phyloP scores from a whole-genome alignment of 176 grass and related monocot species.

The Triticum timopheevii region DNA sequence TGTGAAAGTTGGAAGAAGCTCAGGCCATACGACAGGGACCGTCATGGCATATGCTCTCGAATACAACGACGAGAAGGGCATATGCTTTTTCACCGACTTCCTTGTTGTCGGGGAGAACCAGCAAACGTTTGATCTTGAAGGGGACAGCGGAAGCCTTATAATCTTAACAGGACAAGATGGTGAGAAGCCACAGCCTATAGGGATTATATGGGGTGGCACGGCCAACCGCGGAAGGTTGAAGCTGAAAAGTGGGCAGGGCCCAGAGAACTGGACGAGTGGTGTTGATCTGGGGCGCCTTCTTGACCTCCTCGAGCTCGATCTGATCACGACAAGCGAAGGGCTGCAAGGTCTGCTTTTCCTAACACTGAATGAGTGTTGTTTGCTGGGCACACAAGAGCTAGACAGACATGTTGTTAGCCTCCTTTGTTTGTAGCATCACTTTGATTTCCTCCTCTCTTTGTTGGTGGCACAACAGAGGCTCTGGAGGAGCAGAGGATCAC shows the following conservation, averaged over 20 bases:
- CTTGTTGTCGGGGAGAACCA: conserved; percentile 97
- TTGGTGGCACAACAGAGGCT: conserved; percentile 48
- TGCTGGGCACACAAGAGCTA: not conserved
- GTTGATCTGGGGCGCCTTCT: conserved; percentile 93
- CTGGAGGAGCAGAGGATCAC: conserved; percentile 72
- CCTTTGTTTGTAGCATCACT: conserved; percentile 13
- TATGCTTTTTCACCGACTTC: conserved; percentile 98
- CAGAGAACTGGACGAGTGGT: conserved; percentile 99
- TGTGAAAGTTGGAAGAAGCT: conserved; percentile 96
- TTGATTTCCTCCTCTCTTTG: conserved; percentile 16
- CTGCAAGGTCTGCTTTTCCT: conserved; percentile 60
- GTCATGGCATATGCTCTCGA: conserved; percentile 94
- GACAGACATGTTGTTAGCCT: not conserved
- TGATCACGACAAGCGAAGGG: conserved; percentile 84
- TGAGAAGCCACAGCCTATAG: conserved; percentile 84
- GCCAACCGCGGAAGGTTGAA: conserved; percentile 94
- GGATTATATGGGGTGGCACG: conserved; percentile 98
- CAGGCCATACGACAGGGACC: conserved; percentile 78
- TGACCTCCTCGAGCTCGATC: conserved; percentile 97
- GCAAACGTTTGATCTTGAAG: conserved; percentile 99
- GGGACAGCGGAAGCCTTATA: conserved; percentile 95
- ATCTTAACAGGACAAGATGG: conserved; percentile 74
- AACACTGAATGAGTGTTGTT: not conserved
- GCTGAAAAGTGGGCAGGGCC: conserved; percentile 81
- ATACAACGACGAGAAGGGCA: conserved; percentile 97